phyloP scores from a whole-genome alignment of 352 stramenopile genomes.

The Phytophthora hybrid region DNA sequence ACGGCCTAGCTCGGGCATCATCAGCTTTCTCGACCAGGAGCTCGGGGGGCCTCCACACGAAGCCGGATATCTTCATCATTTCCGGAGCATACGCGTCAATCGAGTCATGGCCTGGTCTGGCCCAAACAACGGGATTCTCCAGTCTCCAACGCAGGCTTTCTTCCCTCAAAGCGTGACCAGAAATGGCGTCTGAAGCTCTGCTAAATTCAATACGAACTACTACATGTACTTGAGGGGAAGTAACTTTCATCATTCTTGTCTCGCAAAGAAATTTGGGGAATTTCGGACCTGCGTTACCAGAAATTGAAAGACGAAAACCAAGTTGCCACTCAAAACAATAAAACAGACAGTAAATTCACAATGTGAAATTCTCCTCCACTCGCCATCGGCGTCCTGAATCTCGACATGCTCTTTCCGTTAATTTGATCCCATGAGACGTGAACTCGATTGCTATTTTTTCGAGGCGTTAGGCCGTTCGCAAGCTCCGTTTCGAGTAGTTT shows the following conservation, averaged over 20 bases:
- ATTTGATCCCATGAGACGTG: background rate
- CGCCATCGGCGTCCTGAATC: no score
- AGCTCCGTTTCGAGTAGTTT: background rate
- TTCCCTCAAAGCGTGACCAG: background rate
- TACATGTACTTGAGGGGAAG: no score
- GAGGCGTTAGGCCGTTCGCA: no score
- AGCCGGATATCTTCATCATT: background rate
- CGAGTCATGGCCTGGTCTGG: slow-evolving; percentile 10
- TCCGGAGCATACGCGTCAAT: background rate
- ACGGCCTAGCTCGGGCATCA: background rate
- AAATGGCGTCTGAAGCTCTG: background rate
- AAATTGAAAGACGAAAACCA: no score
- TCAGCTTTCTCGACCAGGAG: slow-evolving; percentile 7
- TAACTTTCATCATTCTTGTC: no score
- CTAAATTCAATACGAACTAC: background rate
- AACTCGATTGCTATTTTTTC: background rate
- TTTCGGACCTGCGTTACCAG: no score
- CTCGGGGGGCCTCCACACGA: background rate
- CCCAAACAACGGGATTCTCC: background rate
- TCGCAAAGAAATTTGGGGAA: background rate
- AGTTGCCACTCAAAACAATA: no score
- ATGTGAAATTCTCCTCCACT: no score
- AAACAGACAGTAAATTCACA: no score
- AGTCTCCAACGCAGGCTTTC: background rate
- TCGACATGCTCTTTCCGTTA: background rate